Evolutionary conservation across 169 alveolate species (phyloP).

Genomic region (Babesia sp.): DNA sequence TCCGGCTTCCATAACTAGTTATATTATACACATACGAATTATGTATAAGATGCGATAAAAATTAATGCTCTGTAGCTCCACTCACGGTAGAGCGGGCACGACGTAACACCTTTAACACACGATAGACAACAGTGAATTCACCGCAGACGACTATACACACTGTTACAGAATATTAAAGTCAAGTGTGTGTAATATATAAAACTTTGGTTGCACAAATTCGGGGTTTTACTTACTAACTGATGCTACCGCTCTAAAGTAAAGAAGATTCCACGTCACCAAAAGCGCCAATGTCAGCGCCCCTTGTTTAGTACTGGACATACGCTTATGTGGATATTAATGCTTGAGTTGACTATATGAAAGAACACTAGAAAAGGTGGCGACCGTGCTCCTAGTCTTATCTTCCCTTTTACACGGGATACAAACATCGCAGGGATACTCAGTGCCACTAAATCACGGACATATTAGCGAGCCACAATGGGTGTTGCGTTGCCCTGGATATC

Average conservation of each 20-base stretch:
- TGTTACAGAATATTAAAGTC: not conserved
- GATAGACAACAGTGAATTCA: not conserved
- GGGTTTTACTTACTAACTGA: not conserved
- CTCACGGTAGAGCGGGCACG: not conserved
- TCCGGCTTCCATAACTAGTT: slow-evolving; percentile 6
- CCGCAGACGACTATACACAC: not conserved
- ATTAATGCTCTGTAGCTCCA: not conserved
- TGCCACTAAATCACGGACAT: slow-evolving; percentile 15
- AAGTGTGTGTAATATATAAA: not conserved
- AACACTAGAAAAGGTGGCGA: slow-evolving; percentile 14
- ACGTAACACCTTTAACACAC: not conserved
- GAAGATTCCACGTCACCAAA: not conserved
- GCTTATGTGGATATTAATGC: not conserved
- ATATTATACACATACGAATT: not conserved
- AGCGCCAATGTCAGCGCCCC: no score
- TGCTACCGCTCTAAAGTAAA: not conserved
- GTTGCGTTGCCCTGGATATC: not conserved
- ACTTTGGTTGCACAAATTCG: not conserved
- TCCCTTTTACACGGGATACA: slow-evolving; percentile 62
- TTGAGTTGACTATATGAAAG: not conserved
- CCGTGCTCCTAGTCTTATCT: slow-evolving; percentile 33
- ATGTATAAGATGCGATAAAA: not conserved
- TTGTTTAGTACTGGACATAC: no score
- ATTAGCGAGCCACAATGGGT: not conserved
- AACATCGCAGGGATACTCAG: slow-evolving; percentile 51